phyloP scores from a whole-genome alignment of 2,329 filamentous ascomycete species.

The Amylocarpus encephaloides region DNA sequence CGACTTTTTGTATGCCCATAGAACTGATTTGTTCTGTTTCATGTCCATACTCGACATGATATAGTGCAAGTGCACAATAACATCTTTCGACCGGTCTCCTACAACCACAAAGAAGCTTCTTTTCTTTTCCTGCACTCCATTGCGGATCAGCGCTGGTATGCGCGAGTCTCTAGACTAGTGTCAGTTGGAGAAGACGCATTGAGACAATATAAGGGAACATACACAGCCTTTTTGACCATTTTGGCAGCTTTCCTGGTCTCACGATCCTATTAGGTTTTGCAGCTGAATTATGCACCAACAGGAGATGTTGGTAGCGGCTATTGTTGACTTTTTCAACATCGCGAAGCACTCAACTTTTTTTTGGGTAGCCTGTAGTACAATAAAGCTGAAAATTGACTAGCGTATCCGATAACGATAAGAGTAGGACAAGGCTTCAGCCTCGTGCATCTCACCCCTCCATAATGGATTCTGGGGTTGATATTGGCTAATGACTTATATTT shows the following conservation, averaged over 20 bases:
- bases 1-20: constrained; percentile 99
- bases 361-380: constrained; percentile 8
- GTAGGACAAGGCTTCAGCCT: constrained; percentile 12
- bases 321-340: neutral
- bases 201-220: constrained; percentile 1
- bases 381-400: constrained; percentile 8
- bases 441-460: constrained; percentile 6
- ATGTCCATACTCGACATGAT: constrained; percentile 87
- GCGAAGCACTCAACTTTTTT: constrained; percentile 14
- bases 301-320: neutral
- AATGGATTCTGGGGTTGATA: neutral
- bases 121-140: constrained; percentile 93
- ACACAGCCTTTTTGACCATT: constrained; percentile 32
- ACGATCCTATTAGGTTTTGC: constrained; percentile 18
- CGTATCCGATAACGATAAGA: constrained; percentile 3
- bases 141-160: constrained; percentile 84
- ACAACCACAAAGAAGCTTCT: constrained; percentile 97
- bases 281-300: constrained; percentile 7
- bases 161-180: constrained; percentile 63
- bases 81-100: constrained; percentile 89
- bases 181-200: constrained; percentile 7
- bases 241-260: constrained; percentile 1
- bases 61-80: constrained; percentile 90
- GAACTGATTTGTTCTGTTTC: constrained; percentile 90
- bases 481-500: neutral